A percentile compares a stretch with the other conserved stretches of the same genome.
Evolutionary conservation across 139 green algal genomes (phyloP).

Genomic region (Chlorella sorokiniana): DNA sequence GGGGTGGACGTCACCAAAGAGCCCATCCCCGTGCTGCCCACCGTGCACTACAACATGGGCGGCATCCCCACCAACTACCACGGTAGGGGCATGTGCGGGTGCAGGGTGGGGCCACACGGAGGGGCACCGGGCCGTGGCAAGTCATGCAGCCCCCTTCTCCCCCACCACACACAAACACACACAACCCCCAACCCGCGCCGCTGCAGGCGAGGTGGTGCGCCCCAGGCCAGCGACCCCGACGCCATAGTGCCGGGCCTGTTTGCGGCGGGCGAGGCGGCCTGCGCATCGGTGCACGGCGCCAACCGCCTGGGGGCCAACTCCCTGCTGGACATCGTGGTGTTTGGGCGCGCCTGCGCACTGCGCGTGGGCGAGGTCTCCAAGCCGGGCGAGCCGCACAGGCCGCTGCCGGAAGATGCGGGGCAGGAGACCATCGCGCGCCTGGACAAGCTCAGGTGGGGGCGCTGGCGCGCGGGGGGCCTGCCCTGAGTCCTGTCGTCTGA

Average conservation of each 20-base stretch:
- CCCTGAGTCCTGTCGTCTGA: background rate
- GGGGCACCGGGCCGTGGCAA: background rate
- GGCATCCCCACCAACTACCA: slow-evolving; percentile 97
- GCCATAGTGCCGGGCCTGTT: slow-evolving; percentile 91
- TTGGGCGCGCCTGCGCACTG: slow-evolving; percentile 94
- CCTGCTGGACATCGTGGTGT: slow-evolving; percentile 99
- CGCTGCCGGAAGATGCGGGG: slow-evolving; percentile 76
- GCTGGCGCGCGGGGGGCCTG: background rate
- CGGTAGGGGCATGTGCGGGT: slow-evolving; percentile 56
- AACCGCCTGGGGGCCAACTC: slow-evolving; percentile 99
- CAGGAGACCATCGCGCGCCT: slow-evolving; percentile 81
- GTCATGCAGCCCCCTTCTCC: background rate
- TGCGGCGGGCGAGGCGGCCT: slow-evolving; percentile 93
- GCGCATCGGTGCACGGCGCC: slow-evolving; percentile 95
- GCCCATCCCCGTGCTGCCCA: slow-evolving; percentile 89
- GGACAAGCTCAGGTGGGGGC: slow-evolving; percentile 77
- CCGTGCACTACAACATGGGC: slow-evolving; percentile 99
- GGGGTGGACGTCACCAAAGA: slow-evolving; percentile 68
- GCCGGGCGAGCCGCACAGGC: slow-evolving; percentile 79
- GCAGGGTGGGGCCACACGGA: background rate
- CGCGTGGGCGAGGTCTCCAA: slow-evolving; percentile 75
- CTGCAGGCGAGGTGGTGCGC: slow-evolving; percentile 54
- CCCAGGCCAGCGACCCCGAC: slow-evolving; percentile 74
- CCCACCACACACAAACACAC: background rate
- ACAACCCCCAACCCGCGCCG: background rate